Evolutionary conservation across 768 basidiomycete species (phyloP).

Genomic region (Pleurotus tuber-regium): DNA sequence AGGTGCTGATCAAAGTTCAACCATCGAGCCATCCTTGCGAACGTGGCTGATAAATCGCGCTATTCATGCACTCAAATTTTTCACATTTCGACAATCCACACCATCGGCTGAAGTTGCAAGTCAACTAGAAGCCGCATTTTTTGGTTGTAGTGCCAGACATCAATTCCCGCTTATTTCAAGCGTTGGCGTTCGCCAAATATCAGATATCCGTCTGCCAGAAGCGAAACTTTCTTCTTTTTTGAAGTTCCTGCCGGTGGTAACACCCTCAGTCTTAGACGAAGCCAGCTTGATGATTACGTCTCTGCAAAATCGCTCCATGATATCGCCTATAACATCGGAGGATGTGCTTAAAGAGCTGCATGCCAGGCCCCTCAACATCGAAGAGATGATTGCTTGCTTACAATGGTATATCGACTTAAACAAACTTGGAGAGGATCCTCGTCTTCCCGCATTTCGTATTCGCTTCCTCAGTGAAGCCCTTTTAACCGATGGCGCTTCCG

Average conservation of each 20-base stretch:
- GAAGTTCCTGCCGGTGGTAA: conserved; percentile 72
- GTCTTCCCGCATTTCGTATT: conserved; percentile 44
- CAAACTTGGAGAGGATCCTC: conserved; percentile 31
- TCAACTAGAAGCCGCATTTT: conserved; percentile 76
- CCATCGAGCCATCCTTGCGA: conserved; percentile 40
- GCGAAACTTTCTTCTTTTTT: conserved; percentile 71
- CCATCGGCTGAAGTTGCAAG: conserved; percentile 78
- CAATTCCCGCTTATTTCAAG: conserved; percentile 74
- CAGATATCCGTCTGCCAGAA: conserved; percentile 73
- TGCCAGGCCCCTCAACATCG: conserved; percentile 61
- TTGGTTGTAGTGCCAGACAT: conserved; percentile 49
- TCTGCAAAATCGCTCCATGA: conserved; percentile 59
- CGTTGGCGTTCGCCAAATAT: conserved; percentile 63
- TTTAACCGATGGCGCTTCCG: conserved; percentile 38
- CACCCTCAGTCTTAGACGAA: conserved; percentile 52
- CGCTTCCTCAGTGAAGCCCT: conserved; percentile 75
- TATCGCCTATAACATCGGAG: conserved; percentile 72
- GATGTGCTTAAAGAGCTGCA: conserved; percentile 83
- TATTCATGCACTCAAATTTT: conserved; percentile 83
- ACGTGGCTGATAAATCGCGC: conserved; percentile 56
- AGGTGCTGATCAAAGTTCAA: conserved; percentile 32
- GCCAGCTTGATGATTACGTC: conserved; percentile 60
- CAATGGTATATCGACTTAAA: conserved; percentile 75
- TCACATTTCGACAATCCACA: conserved; percentile 85
- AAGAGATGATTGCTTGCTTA: conserved; percentile 79